Conservation (phyloP, 192 early-diverging fungal species). For the Coemansia sp. region DNA sequence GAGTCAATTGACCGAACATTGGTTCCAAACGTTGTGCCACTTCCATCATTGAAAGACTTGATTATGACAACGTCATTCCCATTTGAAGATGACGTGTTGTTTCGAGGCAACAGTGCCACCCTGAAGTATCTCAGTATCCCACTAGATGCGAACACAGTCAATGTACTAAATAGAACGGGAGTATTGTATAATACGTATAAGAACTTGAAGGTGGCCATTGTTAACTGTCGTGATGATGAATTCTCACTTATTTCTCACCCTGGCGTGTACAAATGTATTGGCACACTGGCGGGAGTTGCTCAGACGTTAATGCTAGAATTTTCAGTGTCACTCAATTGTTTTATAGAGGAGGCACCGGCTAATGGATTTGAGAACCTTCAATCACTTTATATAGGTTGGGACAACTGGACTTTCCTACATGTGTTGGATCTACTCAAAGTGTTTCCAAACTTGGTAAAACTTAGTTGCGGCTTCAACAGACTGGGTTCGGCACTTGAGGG, state of each 20-base stretch:
- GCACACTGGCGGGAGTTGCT: constrained; percentile 42
- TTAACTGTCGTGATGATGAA: constrained; percentile 89
- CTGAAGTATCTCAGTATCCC: neutral
- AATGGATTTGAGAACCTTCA: neutral
- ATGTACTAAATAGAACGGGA: constrained; percentile 41
- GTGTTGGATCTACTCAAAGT: neutral
- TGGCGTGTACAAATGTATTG: constrained; percentile 93
- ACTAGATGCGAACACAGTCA: neutral
- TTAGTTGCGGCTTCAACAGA: neutral
- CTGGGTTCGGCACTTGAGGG: neutral
- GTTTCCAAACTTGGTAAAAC: neutral
- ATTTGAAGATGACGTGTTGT: neutral
- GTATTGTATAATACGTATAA: constrained; percentile 76
- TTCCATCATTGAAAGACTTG: neutral
- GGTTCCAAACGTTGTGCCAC: neutral
- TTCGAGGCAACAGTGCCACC: neutral
- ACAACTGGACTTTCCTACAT: neutral
- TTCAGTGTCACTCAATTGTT: neutral
- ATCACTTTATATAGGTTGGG: neutral
- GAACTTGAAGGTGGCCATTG: constrained; percentile 74
- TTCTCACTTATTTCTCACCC: constrained; percentile 79
- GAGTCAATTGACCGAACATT: neutral
- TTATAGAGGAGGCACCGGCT: neutral
- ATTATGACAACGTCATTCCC: neutral
- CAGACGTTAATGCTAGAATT: neutral